A percentile compares a stretch with the other conserved stretches of the same genome.
Conservation (phyloP, 2,329 filamentous ascomycete genomes). For the Xylariaceae sp. region DNA sequence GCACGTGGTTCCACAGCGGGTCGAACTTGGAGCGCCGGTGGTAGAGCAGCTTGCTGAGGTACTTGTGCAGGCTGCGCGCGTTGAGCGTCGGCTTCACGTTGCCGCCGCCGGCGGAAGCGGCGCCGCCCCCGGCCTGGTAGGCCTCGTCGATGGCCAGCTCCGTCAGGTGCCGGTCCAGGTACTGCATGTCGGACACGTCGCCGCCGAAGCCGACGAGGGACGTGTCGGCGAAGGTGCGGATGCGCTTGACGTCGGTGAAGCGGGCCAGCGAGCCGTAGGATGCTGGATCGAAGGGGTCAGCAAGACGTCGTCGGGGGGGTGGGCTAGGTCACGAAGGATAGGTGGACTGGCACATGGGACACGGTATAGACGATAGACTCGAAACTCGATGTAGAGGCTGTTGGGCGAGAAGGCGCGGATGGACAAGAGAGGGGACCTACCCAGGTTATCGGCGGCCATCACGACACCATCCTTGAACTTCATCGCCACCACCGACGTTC, state of each 20-base stretch:
- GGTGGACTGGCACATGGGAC: neutral
- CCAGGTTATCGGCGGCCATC: conserved; percentile 93
- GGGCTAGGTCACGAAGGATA: neutral
- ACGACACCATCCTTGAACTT: conserved; percentile 97
- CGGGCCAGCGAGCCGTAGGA: conserved; percentile 96
- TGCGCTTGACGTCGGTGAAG: conserved; percentile 93
- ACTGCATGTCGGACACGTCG: conserved; percentile 99
- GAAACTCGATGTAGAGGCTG: too few relatives aligned
- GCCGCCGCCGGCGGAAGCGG: neutral
- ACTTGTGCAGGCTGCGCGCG: conserved; percentile 93
- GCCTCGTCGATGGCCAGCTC: conserved; percentile 84
- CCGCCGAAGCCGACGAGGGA: conserved; percentile 90
- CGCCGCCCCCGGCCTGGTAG: conserved; percentile 49
- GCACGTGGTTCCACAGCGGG: conserved; percentile 92
- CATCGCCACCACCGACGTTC: conserved; percentile 87
- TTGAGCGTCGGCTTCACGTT: conserved; percentile 53
- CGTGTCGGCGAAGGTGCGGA: conserved; percentile 77
- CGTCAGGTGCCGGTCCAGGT: conserved; percentile 84
- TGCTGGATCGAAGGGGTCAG: conserved; percentile 44
- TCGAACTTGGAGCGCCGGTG: conserved; percentile 91
- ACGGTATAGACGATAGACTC: too few relatives aligned
- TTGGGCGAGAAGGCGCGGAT: neutral
- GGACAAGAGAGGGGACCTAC: conserved; percentile 38
- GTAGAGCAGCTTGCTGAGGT: conserved; percentile 94
- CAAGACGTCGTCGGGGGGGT: neutral